Base-by-base conservation (phyloP, 2,329 filamentous ascomycete genomes). In the Fusarium xyrophilum region DNA sequence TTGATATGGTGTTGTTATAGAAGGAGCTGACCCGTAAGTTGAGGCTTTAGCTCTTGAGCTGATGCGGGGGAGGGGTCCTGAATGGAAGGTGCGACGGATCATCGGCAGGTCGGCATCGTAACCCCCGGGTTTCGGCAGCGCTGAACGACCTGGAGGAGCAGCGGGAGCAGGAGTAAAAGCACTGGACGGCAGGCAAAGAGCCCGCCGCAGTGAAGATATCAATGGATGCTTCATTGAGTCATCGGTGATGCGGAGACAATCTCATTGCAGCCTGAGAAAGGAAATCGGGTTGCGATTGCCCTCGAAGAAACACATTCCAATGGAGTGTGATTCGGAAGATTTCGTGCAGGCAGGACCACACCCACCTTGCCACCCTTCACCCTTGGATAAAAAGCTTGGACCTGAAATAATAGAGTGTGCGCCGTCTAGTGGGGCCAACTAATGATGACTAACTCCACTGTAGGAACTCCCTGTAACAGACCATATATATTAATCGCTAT, bases 1-100 rank as follows among this genome's bases (percentile, higher is more conserved):
- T n/a, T 33, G 38, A 28, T 36, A 47, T 43, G 36, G 23, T 47
- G 43, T 39, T 38, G 51, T 35, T 53, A 39, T 32, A 40, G 62
- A 68, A 32, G 32, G 51, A 63, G 67, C 47, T 61, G 56, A 59
- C 52, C 38, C 48, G 55, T 69, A 53, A 65, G 67, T 61, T 56
- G 63, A 60, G 66, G 52, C 64, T 57, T 53, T 44, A 70, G 68
- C 60, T 62, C 56, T 57, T 17, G 47, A 57, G 67, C 60, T 64
- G 67, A 67, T 68, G 71, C 56, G 71, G 71, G 71, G 71, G 71
- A 73, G 71, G 72, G 72, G 72, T 60, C 67, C 25, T 47, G 58
- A 71, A 53, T 73, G 70, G 48, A 73, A 69, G 61, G 58, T 40
- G 57, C 57, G 68, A 57, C 44, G 53, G 71, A 71, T 66, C 63